A percentile compares a stretch with the other conserved stretches of the same genome.
Evolutionary conservation across 2,329 filamentous ascomycete genomes (phyloP).

Genomic region (Colletotrichum theobromicola): DNA sequence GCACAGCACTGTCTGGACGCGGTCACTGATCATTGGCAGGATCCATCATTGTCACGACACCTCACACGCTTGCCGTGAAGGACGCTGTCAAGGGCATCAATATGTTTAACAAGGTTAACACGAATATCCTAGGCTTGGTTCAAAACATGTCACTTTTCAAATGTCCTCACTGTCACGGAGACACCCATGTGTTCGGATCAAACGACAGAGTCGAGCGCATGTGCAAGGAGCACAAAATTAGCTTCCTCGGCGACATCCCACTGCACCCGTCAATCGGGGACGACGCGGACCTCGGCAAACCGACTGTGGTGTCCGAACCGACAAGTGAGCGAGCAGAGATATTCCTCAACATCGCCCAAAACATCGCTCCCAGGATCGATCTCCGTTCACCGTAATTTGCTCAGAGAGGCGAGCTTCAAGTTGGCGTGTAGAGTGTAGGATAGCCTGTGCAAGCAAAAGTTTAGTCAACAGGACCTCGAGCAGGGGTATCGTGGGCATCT

Average conservation of each 20-base stretch:
- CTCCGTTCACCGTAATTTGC: constrained; percentile 4
- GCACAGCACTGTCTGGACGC: not conserved
- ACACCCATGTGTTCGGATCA: constrained; percentile 77
- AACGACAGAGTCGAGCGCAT: constrained; percentile 68
- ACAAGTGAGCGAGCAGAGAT: constrained; percentile 72
- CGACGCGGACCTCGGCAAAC: constrained; percentile 85
- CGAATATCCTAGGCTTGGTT: constrained; percentile 84
- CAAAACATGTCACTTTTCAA: constrained; percentile 90
- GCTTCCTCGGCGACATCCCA: constrained; percentile 88
- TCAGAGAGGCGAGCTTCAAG: not conserved
- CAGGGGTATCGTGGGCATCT: constrained; percentile 19
- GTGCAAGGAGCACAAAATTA: constrained; percentile 74
- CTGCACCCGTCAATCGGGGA: constrained; percentile 86
- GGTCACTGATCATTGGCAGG: constrained; percentile 47
- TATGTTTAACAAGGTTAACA: constrained; percentile 87
- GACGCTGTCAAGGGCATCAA: constrained; percentile 92
- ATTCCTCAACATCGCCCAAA: constrained; percentile 74
- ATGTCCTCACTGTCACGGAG: constrained; percentile 78
- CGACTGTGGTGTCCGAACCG: constrained; percentile 88
- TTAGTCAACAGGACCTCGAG: constrained; percentile 15
- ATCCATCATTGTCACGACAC: constrained; percentile 88
- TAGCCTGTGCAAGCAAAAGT: constrained; percentile 19
- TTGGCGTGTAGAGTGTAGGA: not conserved
- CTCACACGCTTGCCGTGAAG: constrained; percentile 89
- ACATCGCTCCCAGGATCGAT: constrained; percentile 51